Evolutionary conservation across 2,329 filamentous ascomycete species (phyloP).

Genomic region (Ascochyta rabiei): DNA sequence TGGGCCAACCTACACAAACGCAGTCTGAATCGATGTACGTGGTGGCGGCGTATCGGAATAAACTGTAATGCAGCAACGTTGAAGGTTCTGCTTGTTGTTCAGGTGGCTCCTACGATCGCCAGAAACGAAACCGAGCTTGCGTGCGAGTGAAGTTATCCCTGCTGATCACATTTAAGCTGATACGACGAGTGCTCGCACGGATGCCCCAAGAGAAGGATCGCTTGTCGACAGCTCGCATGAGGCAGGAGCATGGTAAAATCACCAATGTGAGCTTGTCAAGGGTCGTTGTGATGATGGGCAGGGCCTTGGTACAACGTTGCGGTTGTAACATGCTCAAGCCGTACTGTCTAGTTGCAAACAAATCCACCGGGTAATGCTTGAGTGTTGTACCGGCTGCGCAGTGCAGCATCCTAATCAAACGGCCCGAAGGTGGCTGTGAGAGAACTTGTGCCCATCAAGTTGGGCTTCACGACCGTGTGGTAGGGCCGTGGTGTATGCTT

Average conservation of each 20-base stretch:
- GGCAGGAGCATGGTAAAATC: conserved; percentile 18
- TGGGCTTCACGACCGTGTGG: conserved; percentile 14
- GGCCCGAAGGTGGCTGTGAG: conserved; percentile 22
- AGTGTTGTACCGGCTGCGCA: conserved; percentile 17
- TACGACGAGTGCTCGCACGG: conserved; percentile 19
- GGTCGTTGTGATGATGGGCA: conserved; percentile 18
- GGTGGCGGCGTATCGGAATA: neutral
- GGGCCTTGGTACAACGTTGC: conserved; percentile 37
- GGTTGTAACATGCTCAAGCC: conserved; percentile 33
- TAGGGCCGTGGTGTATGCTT: conserved; percentile 11
- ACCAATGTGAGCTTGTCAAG: conserved; percentile 21
- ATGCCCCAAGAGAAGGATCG: conserved; percentile 12
- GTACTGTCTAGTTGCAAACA: conserved; percentile 26
- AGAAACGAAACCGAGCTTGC: conserved; percentile 21
- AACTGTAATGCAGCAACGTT: neutral
- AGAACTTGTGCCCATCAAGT: conserved; percentile 13
- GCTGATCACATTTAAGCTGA: conserved; percentile 29
- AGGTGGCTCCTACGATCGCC: conserved; percentile 20
- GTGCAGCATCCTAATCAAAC: conserved; percentile 35
- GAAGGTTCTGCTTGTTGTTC: neutral
- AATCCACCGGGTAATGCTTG: conserved; percentile 7
- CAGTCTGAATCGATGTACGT: neutral
- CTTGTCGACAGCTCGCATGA: conserved; percentile 23
- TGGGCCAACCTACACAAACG: neutral
- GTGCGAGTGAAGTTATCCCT: conserved; percentile 22